These are phyloP conservation scores for Aspergillus sp. DNA, from an alignment of 2,329 filamentous ascomycete genomes.

Conservation along the genomic window DNA sequence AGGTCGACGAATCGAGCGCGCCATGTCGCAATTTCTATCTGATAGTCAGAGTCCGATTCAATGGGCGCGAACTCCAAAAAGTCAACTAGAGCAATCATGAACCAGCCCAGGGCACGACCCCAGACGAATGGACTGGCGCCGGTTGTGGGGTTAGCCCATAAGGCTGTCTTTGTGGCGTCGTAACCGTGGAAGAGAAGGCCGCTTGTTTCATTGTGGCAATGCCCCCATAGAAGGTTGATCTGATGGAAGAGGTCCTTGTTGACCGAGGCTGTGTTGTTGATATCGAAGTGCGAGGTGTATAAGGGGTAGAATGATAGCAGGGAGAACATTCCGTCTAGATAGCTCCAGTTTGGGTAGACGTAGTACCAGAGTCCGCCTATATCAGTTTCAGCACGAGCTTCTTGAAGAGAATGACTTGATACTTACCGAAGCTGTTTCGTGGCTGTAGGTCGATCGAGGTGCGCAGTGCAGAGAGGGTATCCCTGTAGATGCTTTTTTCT, in stretches of 20 bases:
- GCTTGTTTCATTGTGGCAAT: conserved; percentile 41
- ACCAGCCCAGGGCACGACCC: conserved; percentile 58
- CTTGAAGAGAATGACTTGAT: not conserved
- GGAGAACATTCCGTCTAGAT: conserved; percentile 56
- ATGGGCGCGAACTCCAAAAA: conserved; percentile 48
- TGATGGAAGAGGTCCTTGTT: conserved; percentile 47
- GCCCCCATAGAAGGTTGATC: conserved; percentile 47
- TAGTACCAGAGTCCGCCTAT: conserved; percentile 24
- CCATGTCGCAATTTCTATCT: conserved; percentile 31
- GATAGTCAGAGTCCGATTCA: conserved; percentile 24
- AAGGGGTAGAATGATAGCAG: conserved; percentile 18
- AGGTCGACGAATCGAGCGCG: conserved; percentile 43
- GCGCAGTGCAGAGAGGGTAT: conserved; percentile 17
- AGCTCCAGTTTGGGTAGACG: conserved; percentile 53
- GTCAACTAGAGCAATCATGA: conserved; percentile 53
- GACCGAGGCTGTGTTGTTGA: conserved; percentile 41
- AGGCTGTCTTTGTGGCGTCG: conserved; percentile 49
- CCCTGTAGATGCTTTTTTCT: conserved; percentile 9
- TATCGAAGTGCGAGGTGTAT: conserved; percentile 32
- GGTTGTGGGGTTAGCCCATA: conserved; percentile 53
- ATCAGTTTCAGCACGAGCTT: not conserved
- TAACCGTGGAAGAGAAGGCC: conserved; percentile 57
- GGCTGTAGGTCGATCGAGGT: conserved; percentile 22
- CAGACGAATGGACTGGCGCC: conserved; percentile 56
- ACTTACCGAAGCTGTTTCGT: conserved; percentile 17